Base-by-base conservation (phyloP, 179 eudicot genomes). In the Sideroxylon spinosum region DNA sequence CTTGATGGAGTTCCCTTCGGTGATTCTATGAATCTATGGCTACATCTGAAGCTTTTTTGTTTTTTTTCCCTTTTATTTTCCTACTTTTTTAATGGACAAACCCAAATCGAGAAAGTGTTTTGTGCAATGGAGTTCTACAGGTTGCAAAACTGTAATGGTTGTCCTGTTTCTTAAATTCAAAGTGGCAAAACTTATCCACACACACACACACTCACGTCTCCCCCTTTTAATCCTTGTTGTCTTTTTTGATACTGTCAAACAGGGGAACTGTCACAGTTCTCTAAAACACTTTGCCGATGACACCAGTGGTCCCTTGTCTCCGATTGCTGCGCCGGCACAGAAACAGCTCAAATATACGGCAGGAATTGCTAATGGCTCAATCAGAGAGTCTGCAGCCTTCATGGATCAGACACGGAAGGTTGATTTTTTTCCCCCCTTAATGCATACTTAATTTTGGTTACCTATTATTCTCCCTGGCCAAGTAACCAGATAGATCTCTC, bases 291-390 rank as follows among this genome's bases (percentile, higher is more conserved):
- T 81, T 2, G 93, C 86, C 55, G 94, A 92, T 74, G 97, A 95
- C 78, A 81, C 79, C 85, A 86, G 86, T 79, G 90, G 86, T 75
- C 92, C 93, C 22, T 76, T 89, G 69, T 96, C 98, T 82, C 99
- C 99, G 44, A 81, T 92, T 78, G 82, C 94, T 26, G 86, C 83
- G 52, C 98, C 98, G 67, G 98, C 94, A 69, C 98, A 87, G 75
- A 96, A 96, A 81, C 99, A 96, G 87, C 88, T 96, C 76, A 96
- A 96, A 78, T 96, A 92, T 83, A 84, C 96, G 77, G 97, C 99
- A 0, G 99, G 99, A 64, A 86, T 96, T 55, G 99, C 90, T 52
- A 96, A 89, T 87, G 91, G 88, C 64, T 93, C 92, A 20, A 85
- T 85, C 79, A 83, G 88, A 76, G 97, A 92, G 55, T 90, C 95